phyloP scores from a whole-genome alignment of 1,284 basidiomycete species.

The Sparassis latifolia region DNA sequence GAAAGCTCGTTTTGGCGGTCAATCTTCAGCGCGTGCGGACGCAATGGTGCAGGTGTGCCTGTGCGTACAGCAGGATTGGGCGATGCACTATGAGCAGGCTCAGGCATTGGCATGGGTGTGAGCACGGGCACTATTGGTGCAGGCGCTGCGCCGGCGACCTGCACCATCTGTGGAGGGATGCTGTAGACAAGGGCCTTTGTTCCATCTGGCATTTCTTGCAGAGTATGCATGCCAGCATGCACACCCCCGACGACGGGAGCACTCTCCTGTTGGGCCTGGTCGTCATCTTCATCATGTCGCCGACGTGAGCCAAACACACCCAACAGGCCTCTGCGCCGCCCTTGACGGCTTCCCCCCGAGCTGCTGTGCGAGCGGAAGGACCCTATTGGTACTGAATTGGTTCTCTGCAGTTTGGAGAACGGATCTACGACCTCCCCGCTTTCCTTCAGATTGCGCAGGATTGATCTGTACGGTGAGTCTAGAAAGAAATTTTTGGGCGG shows the following conservation, averaged over 20 bases:
- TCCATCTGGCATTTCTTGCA: constrained; percentile 16
- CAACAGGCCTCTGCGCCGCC: constrained; percentile 17
- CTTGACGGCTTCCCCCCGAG: constrained; percentile 7
- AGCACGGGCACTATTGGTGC: constrained; percentile 2
- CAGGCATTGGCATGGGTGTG: constrained; percentile 4
- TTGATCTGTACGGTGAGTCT: constrained; percentile 10
- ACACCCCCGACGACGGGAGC: background rate
- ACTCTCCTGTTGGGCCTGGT: background rate
- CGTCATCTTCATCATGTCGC: constrained; percentile 9
- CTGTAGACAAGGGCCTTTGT: constrained; percentile 13
- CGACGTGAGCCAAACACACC: constrained; percentile 9
- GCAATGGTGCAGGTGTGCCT: constrained; percentile 6
- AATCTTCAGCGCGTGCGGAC: constrained; percentile 10
- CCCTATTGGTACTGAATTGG: constrained; percentile 1
- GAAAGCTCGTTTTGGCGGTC: constrained; percentile 18
- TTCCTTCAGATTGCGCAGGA: constrained; percentile 14
- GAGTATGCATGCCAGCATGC: constrained; percentile 7
- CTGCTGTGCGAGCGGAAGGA: background rate
- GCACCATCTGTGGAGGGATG: constrained; percentile 7
- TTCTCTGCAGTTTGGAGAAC: constrained; percentile 9
- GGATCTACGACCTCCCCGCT: constrained; percentile 9
- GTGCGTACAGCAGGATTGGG: constrained; percentile 5
- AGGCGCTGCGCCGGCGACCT: background rate
- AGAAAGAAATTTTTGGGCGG: constrained; percentile 16
- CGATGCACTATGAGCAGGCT: constrained; percentile 1